A percentile compares a stretch with the other conserved stretches of the same genome.
Conservation (phyloP, 768 basidiomycete species). For the Ephemerocybe angulata region DNA sequence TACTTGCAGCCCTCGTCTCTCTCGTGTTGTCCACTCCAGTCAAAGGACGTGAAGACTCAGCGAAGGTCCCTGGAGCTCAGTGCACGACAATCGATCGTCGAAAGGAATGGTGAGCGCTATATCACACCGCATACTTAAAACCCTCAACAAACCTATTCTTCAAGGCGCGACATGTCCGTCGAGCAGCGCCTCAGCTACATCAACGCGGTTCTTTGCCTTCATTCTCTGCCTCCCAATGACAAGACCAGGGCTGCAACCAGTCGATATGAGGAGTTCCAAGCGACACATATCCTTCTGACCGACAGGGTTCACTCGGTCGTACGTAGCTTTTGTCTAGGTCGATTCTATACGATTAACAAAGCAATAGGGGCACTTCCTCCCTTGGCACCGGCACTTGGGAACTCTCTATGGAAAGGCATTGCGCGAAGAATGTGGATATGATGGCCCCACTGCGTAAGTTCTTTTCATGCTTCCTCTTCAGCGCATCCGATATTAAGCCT, state of each 20-base stretch:
- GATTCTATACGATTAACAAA: neutral
- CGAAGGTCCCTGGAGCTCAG: neutral
- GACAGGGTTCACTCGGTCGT: constrained; percentile 22
- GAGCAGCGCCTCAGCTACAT: constrained; percentile 14
- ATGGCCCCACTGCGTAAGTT: constrained; percentile 22
- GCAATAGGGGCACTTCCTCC: constrained; percentile 24
- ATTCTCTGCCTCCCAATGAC: neutral
- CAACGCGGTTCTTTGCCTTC: constrained; percentile 19
- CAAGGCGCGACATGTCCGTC: constrained; percentile 3
- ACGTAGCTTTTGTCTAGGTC: neutral
- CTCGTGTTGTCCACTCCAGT: neutral
- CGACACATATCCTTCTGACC: constrained; percentile 22
- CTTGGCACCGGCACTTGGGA: constrained; percentile 24
- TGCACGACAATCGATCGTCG: neutral
- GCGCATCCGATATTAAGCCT: neutral
- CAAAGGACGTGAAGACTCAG: neutral
- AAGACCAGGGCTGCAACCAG: constrained; percentile 1
- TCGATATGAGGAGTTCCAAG: constrained; percentile 25
- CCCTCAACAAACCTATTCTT: neutral
- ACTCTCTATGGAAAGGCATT: constrained; percentile 21
- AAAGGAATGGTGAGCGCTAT: neutral
- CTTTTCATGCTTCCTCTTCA: neutral
- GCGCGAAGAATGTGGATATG: constrained; percentile 23
- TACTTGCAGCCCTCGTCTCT: neutral
- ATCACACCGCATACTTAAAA: neutral